phyloP scores from a whole-genome alignment of 2,329 filamentous ascomycete genomes.

The Capronia americana region DNA sequence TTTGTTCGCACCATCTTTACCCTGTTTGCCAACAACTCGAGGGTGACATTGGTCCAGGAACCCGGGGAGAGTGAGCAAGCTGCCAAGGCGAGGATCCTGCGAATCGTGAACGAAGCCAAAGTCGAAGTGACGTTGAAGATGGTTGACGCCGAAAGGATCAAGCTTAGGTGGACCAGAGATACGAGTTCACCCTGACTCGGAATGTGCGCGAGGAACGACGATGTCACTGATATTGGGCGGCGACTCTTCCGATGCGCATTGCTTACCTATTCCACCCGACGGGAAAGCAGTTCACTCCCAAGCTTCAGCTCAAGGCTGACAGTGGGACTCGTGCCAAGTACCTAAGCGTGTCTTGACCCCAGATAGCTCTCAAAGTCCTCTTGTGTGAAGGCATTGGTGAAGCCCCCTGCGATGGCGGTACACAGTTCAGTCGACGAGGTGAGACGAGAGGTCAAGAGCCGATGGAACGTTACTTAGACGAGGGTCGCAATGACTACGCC shows the following conservation, averaged over 20 bases:
- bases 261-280: background rate
- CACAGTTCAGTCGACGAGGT: background rate
- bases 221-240: background rate
- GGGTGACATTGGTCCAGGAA: constrained; percentile 29
- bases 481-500: background rate
- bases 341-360: background rate
- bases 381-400: background rate
- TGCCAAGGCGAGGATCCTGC: constrained; percentile 16
- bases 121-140: constrained; percentile 33
- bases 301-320: background rate
- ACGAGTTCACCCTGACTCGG: background rate
- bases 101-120: constrained; percentile 24
- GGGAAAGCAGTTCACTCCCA: background rate
- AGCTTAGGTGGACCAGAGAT: constrained; percentile 25
- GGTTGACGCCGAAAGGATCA: constrained; percentile 20
- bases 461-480: background rate
- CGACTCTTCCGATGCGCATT: background rate
- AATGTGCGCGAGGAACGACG: background rate
- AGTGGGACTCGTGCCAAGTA: background rate
- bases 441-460: background rate
- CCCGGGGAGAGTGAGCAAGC: constrained; percentile 23
- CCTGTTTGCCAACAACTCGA: constrained; percentile 27
- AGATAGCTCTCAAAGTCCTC: background rate
- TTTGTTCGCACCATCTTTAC: constrained; percentile 44
- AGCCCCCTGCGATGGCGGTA: background rate